Evolutionary conservation across 352 stramenopile genomes (phyloP), one percentile per base, ranked within the genome.

Genomic region (Phytophthora rubi): DNA sequence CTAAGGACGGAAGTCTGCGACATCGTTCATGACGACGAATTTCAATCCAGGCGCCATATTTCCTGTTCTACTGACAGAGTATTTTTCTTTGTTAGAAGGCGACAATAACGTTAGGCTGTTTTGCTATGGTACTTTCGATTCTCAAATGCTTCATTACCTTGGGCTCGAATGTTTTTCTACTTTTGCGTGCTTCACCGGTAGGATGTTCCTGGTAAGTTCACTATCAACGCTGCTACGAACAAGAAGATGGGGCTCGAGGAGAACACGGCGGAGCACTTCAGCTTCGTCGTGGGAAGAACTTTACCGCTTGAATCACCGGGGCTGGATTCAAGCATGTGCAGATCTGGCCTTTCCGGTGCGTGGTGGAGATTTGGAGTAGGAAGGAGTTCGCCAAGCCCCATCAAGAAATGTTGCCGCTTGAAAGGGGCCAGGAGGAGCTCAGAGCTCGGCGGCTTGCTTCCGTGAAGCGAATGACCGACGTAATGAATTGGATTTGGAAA

Each of bases 351-450:
- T 84, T 80, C 55, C 58, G 77, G 32, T 80, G 67, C 28, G 69
- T 88, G 0, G 51, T 77, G 35, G 77, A 88, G 57, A 64, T 77
- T 10, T 85, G 75, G 80, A 79, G 71, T n/a, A 73, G 72, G 15
- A 60, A 71, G 26, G 66, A 72, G 9, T 83, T 80, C 55, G 80
- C 77, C n/a, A 54, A 65, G 39, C 75, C 79, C 9, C 70, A 77
- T 39, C 53, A 62, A 2, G 66, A 73, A 21, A 73, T 59, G 54
- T 76, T 75, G 35, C 68, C 64, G 4, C 42, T 75, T 2, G 62
- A 80, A 0, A 64, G 80, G 28, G 63, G 33, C 33, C 33, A 39
- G 33, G 33, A 75, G 12, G 68, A 67, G 28, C 33, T 76, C 32
- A 49, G 42, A 1, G 57, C 73, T 32, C 49, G 59, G 21, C 30